Base-by-base conservation (phyloP, 306 rosid species). In the Trifolium pratense region DNA sequence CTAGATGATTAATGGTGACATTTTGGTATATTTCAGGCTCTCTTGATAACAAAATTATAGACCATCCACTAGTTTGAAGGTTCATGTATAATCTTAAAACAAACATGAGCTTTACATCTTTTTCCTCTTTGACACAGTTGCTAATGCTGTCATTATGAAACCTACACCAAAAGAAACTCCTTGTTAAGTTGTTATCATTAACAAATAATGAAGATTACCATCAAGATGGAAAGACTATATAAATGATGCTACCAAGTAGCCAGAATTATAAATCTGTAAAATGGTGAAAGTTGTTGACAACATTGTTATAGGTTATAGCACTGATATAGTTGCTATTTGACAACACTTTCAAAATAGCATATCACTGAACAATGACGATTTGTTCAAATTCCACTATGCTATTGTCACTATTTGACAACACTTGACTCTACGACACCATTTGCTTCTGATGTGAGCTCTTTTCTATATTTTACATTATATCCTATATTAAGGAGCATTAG, bases 21-120 rank as follows among this genome's bases (percentile, higher is more conserved):
- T 89, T 87, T 70, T 76, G 75, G 64, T 68, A 75, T 34, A 59
- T 81, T 57, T 32, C 80, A 13, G 87, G 72, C 53, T 83, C 81
- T 85, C 97, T 89, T 39, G 96, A 89, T 37, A 87, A 39, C 71
- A 90, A 79, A 74, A 85, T 81, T 69, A 90, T 72, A n/a, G 96
- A 80, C 97, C 98, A 93, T 10, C 97, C 87, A 29, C 72, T 67
- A 78, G 83, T 72, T 68, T 81, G 78, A 57, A 93, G 89, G 77
- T 87, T 82, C 75, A 11, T 71, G 82, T 73, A 86, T 55, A 87
- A 70, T 79, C 82, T 77, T 42, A 83, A 71, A 58, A 85, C 36
- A 77, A 75, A 68, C 77, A 53, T 46, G 57, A 80, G 87, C 84
- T 87, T 90, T 82, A 80, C 76, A 70, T 66, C 43, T 68, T 73